Evolutionary conservation across 345 rosid genomes (phyloP), one percentile per base, ranked within the genome.

Genomic region (Salix suchowensis): DNA sequence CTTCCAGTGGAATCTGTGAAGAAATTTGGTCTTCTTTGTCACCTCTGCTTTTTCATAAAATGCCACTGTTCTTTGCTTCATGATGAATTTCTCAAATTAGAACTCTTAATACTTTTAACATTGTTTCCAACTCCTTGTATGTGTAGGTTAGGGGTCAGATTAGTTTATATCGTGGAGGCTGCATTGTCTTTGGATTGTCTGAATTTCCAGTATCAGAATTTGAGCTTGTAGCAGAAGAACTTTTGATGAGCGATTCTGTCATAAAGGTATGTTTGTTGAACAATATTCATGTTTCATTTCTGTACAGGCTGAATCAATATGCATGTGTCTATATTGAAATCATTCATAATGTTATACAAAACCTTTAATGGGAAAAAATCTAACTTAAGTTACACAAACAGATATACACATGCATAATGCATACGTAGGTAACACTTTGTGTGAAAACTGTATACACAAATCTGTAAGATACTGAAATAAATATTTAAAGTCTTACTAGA

Each of bases 221-320:
- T 89, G 99, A 96, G 85, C 97, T 96, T 74, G 93, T 89, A 16
- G 99, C 97, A 6, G 99, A 96, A 86, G 99, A 96, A 82, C 94
- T 96, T 83, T 74, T 96, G 84, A 91, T 96, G 99, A 96, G 99
- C 76, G 85, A 96, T 84, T 93, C 98, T 46, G 75, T 93, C 84
- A 91, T 96, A 85, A 92, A 91, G 97, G 99, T 89, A 87, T 81
- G 80, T 71, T 86, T 72, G 65, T 75, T 76, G 28, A 23, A 58
- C 28, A 58, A 58, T 58, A 23, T 23, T 58, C 64, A 58, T 58
- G 14, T 58, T 24, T 58, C 64, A 8, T 58, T 58, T 58, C 5
- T 58, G 15, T 23, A n/a, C 10, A n/a, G 62, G 28, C 64, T 11
- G 26, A 58, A 58, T 58, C 64, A 11, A 58, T 23, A 58, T 58